These are phyloP conservation scores for Zygnema cylindricum DNA, from an alignment of 139 green algal genomes.

Conservation along the genomic window DNA sequence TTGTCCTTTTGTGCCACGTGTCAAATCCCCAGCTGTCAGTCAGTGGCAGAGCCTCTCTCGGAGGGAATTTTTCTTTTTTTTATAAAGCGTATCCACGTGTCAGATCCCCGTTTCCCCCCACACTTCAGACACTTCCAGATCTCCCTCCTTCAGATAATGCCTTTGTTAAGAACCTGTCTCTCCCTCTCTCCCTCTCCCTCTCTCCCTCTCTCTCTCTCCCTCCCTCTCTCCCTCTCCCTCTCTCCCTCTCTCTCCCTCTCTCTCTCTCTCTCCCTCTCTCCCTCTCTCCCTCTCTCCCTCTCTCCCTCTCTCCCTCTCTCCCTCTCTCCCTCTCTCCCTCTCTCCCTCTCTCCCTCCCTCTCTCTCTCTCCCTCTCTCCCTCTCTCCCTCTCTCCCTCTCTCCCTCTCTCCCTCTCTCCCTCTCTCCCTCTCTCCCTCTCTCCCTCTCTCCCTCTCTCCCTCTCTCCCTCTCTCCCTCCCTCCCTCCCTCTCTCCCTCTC, in stretches of 20 bases:
- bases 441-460: not conserved
- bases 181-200: not conserved
- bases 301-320: not conserved
- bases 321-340: not conserved
- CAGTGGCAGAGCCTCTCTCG: no score
- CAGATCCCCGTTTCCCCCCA: no score
- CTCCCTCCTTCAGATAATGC: no score
- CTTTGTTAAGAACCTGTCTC: not conserved
- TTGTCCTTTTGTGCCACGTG: no score
- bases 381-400: not conserved
- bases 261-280: not conserved
- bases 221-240: not conserved
- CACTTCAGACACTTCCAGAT: no score
- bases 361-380: not conserved
- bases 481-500: not conserved
- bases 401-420: not conserved
- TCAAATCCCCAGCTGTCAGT: no score
- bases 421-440: not conserved
- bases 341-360: not conserved
- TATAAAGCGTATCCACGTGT: no score
- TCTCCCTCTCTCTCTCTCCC: not conserved
- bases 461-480: not conserved
- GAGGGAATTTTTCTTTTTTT: no score
- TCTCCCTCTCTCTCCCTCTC: not conserved
- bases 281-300: not conserved